Conservation (phyloP, 2,329 filamentous ascomycete species). For the Trichoderma koningiopsis region DNA sequence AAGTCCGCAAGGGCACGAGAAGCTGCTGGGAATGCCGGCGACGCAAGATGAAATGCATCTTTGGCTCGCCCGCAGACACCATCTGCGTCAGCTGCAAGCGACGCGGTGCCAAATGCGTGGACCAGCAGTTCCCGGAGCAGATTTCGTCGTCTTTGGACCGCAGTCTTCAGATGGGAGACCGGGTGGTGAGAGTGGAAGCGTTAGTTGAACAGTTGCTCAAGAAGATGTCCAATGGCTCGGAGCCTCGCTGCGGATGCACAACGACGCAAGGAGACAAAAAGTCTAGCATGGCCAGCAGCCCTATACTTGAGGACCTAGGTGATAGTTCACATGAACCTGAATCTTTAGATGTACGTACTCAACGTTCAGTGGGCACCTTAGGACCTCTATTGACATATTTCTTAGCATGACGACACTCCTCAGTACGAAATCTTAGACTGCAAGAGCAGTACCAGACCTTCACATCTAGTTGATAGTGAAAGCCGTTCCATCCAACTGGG, state of each 20-base stretch:
- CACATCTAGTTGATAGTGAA: neutral
- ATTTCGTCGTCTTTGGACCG: constrained; percentile 24
- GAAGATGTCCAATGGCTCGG: neutral
- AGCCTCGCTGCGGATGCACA: neutral
- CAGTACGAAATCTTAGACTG: neutral
- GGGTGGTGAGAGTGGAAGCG: constrained; percentile 42
- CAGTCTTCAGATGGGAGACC: constrained; percentile 33
- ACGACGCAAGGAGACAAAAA: neutral
- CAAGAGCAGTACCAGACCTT: neutral
- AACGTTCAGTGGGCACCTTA: neutral
- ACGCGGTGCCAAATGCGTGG: constrained; percentile 47
- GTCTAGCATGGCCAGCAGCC: neutral
- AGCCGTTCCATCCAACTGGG: neutral
- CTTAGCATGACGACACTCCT: neutral
- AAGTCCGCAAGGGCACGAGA: constrained; percentile 55
- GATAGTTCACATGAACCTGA: neutral
- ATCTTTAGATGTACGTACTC: neutral
- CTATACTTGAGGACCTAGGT: neutral
- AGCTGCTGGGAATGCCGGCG: constrained; percentile 63
- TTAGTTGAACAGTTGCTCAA: constrained; percentile 36
- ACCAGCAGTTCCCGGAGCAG: constrained; percentile 50
- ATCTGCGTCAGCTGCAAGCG: constrained; percentile 50
- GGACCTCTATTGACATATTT: neutral
- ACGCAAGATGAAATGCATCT: constrained; percentile 55
- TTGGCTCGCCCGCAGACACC: constrained; percentile 40